Conservation (phyloP, 2,329 filamentous ascomycete species). For the Achaetomium macrosporum region DNA sequence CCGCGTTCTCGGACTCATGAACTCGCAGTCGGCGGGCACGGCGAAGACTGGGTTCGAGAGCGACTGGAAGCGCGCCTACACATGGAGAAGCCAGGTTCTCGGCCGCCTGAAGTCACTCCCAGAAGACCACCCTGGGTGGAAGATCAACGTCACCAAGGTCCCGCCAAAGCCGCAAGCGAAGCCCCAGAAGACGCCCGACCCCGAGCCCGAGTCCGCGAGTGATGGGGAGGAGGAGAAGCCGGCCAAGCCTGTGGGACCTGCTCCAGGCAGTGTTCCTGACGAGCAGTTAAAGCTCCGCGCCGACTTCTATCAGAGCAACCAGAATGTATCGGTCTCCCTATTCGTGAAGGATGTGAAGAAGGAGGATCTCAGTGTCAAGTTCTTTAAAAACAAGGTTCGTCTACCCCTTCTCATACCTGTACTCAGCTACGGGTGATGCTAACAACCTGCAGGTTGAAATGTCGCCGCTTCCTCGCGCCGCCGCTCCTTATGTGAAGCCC, state of each 20-base stretch:
- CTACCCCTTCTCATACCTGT: background rate
- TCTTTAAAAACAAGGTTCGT: constrained; percentile 19
- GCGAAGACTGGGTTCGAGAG: constrained; percentile 20
- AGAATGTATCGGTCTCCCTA: constrained; percentile 32
- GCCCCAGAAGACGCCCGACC: constrained; percentile 11
- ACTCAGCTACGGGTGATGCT: background rate
- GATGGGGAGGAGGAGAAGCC: constrained; percentile 10
- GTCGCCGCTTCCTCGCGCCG: constrained; percentile 21
- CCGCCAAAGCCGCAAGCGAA: constrained; percentile 29
- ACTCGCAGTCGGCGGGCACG: background rate
- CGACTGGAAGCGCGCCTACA: constrained; percentile 38
- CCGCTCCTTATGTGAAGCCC: constrained; percentile 22
- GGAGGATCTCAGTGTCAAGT: constrained; percentile 22
- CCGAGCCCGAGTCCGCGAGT: background rate
- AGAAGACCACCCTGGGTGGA: constrained; percentile 40
- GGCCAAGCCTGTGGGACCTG: constrained; percentile 2
- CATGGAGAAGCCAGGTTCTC: constrained; percentile 45
- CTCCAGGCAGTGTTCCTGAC: constrained; percentile 19
- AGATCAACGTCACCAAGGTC: constrained; percentile 36
- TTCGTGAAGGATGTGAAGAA: constrained; percentile 36
- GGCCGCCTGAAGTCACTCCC: constrained; percentile 39
- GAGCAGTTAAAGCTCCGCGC: constrained; percentile 33
- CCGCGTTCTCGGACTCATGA: background rate
- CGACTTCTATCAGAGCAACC: constrained; percentile 38
- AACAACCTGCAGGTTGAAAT: constrained; percentile 19